Base-by-base conservation (phyloP, 2,329 filamentous ascomycete species). In the Aspergillus sp. region DNA sequence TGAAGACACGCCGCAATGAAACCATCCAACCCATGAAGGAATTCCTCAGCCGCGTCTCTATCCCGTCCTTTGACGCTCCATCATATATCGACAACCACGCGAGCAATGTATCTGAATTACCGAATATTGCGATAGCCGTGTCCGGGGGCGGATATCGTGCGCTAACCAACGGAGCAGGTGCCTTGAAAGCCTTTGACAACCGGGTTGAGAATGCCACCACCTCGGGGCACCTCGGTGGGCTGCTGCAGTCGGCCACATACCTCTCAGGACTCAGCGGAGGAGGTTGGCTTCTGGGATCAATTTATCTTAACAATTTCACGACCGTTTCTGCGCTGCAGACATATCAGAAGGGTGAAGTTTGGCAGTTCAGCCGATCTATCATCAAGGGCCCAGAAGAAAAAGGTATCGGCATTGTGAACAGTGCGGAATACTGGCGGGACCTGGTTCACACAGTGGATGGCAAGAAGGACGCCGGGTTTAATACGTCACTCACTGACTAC, bases 91-190 rank as follows among this genome's bases (percentile, higher is more conserved):
- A 81, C 46, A 68, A 66, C 0, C 65, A 80, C 50, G 67, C 67
- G 34, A 69, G 70, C 55, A 82, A 84, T 64, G 71, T 70, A 2
- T 73, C 74, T 10, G 71, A 74, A 1, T 58, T 84, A 28, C 82
- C 83, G 0, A 86, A 83, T 55, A 82, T 94, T 51, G 88, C 76
- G 10, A 79, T 94, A 52, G 86, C 88, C 7, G 73, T 86, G 40
- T 93, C 87, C 0, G 88, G 88, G 8, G 89, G 89, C 62, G 89
- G 89, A 33, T 94, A 93, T 64, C 77, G 89, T 47, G 88, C 89
- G n/a, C 74, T 94, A 71, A 73, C 90, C 72, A 91, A 86, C 60
- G 88, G 87, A 34, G 89, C 83, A 10, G 89, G 89, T 50, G 84
- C 83, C 39, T 57, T 94, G 10, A 79, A 85, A 29, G 89, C 88